These are phyloP conservation scores for Vigna reflexopilosa DNA, from an alignment of 306 rosid species.

Conservation along the genomic window DNA sequence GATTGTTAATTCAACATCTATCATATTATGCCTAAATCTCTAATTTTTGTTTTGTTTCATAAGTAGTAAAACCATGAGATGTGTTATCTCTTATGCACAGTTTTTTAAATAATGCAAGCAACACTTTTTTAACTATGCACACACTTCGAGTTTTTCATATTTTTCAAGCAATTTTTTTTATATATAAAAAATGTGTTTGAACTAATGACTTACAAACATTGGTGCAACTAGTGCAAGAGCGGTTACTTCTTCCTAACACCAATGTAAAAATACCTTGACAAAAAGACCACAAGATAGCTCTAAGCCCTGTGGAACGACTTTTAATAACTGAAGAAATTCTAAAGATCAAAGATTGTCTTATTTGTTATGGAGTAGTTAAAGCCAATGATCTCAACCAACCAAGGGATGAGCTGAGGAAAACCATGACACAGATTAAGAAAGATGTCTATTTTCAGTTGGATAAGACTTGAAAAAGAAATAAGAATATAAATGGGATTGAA, in stretches of 20 bases:
- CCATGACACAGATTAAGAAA: constrained; percentile 72
- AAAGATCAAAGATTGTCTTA: constrained; percentile 63
- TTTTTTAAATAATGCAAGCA: no score
- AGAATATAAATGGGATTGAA: constrained; percentile 75
- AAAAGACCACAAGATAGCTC: constrained; percentile 81
- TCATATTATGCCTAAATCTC: no score
- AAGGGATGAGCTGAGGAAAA: constrained; percentile 78
- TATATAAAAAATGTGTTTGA: not conserved
- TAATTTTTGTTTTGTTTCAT: not conserved
- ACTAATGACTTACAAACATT: constrained; percentile 19
- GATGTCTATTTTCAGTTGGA: constrained; percentile 84
- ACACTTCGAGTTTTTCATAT: no score
- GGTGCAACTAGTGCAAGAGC: constrained; percentile 83
- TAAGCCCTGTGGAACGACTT: constrained; percentile 83
- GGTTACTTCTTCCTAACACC: constrained; percentile 63
- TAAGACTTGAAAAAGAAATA: constrained; percentile 81
- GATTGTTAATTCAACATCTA: no score
- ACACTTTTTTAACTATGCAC: no score
- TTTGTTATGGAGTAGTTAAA: constrained; percentile 63
- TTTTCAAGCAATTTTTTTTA: constrained; percentile 7
- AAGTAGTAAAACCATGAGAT: not conserved
- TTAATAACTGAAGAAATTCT: constrained; percentile 68
- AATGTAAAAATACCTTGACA: constrained; percentile 81
- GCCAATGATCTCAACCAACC: constrained; percentile 84
- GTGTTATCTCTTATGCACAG: no score